Conservation (phyloP, 495 filamentous ascomycete species). For the Annulohypoxylon nitens region DNA sequence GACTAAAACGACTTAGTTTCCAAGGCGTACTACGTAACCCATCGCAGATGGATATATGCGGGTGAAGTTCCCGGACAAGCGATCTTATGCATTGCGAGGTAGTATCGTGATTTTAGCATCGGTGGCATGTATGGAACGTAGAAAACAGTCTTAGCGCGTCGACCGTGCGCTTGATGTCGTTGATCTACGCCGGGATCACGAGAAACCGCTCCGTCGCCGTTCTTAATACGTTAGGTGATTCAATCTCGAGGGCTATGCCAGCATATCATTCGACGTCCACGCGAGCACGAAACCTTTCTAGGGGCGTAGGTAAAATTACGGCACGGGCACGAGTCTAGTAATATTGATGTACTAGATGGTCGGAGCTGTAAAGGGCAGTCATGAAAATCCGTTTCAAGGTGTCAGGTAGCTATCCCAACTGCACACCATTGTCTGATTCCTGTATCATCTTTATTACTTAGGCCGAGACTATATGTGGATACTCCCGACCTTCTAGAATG, state of each 20-base stretch:
- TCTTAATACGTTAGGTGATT: background rate
- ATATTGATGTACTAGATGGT: background rate
- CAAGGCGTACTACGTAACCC: background rate
- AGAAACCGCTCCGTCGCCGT: background rate
- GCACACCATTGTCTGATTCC: constrained; percentile 15
- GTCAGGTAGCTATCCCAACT: background rate
- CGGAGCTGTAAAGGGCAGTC: background rate
- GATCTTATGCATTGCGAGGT: constrained; percentile 11
- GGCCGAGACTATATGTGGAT: constrained; percentile 20
- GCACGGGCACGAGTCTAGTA: background rate
- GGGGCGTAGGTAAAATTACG: background rate
- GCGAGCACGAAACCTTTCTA: background rate
- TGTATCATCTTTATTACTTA: constrained; percentile 38
- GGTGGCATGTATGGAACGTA: background rate
- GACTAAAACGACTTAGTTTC: constrained; percentile 9
- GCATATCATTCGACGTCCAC: background rate
- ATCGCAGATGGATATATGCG: constrained; percentile 5
- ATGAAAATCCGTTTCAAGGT: background rate
- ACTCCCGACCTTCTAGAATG: constrained; percentile 18
- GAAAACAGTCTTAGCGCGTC: background rate
- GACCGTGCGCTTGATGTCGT: background rate
- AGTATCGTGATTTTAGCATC: constrained; percentile 20
- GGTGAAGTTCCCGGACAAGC: background rate
- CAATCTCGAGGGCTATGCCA: background rate
- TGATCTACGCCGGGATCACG: background rate